A percentile compares a stretch with the other conserved stretches of the same genome.
Conservation (phyloP, 345 rosid species). For the Syzygium grande region DNA sequence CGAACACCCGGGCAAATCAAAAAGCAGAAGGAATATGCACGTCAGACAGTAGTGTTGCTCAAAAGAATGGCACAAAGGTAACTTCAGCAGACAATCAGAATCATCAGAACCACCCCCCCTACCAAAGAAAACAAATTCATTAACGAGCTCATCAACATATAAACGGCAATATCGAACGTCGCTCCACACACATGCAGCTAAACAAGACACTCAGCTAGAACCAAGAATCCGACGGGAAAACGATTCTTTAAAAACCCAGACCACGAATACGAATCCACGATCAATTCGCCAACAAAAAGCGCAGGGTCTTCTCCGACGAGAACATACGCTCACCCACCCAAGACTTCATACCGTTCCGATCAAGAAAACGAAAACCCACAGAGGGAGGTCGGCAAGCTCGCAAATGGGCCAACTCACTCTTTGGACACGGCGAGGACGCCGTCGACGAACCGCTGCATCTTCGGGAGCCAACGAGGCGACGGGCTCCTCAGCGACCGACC, state of each 20-base stretch:
- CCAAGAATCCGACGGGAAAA: not conserved
- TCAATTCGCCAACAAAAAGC: not conserved
- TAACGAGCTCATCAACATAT: not conserved
- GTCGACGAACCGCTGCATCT: conserved; percentile 81
- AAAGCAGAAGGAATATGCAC: not conserved
- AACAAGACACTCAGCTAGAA: not conserved
- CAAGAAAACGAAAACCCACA: not conserved
- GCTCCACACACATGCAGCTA: not conserved
- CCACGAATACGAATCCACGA: not conserved
- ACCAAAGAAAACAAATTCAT: not conserved
- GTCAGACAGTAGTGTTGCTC: not conserved
- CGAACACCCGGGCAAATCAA: not conserved
- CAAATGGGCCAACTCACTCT: conserved; percentile 51
- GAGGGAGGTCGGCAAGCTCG: not conserved
- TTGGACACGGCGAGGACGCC: conserved; percentile 79
- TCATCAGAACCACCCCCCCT: not conserved
- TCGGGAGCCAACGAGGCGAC: not conserved
- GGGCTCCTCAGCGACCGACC: not conserved
- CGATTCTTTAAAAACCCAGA: not conserved
- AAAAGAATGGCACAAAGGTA: not conserved
- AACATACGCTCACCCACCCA: not conserved
- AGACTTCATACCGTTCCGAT: not conserved
- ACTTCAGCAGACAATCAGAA: not conserved
- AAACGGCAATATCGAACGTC: not conserved
- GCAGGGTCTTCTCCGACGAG: not conserved